These are phyloP conservation scores for Apiospora malaysiana DNA, from an alignment of 2,329 filamentous ascomycete genomes.

Conservation along the genomic window DNA sequence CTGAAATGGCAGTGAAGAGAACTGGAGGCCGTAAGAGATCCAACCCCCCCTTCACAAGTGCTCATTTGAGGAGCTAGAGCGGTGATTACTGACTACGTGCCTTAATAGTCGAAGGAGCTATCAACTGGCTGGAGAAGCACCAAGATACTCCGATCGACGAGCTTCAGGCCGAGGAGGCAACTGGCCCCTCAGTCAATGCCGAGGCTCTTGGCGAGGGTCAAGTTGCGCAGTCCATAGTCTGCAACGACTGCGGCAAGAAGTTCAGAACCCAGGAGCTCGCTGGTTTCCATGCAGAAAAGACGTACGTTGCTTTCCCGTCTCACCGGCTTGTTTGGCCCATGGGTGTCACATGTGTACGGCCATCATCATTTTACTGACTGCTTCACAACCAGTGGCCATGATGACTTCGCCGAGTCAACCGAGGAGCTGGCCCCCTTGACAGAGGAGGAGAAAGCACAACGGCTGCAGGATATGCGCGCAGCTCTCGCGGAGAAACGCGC, in stretches of 20 bases:
- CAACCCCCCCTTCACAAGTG: conserved; percentile 16
- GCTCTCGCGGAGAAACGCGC: conserved; percentile 77
- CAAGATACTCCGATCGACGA: conserved; percentile 87
- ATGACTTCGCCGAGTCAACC: conserved; percentile 90
- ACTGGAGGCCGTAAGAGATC: conserved; percentile 73
- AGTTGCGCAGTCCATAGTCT: conserved; percentile 80
- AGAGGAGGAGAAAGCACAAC: conserved; percentile 87
- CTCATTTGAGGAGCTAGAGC: neutral
- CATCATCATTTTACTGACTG: conserved; percentile 25
- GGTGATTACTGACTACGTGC: neutral
- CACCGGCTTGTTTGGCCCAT: neutral
- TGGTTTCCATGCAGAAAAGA: conserved; percentile 90
- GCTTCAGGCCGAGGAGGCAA: conserved; percentile 66
- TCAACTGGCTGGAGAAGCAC: conserved; percentile 94
- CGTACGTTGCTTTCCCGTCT: conserved; percentile 50
- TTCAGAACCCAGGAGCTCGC: conserved; percentile 83
- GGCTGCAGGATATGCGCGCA: conserved; percentile 74
- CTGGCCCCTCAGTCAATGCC: conserved; percentile 59
- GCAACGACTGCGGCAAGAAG: conserved; percentile 93
- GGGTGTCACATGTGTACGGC: neutral
- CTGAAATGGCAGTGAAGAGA: conserved; percentile 84
- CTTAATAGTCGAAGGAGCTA: conserved; percentile 76
- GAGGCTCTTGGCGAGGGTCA: conserved; percentile 72
- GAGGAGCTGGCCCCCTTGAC: conserved; percentile 91
- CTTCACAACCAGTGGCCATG: conserved; percentile 68